Percentiles rank a stretch among this genome's conserved stretches.
Evolutionary conservation across 75 land plant species (phyloP).

Genomic region (Picea glauca): DNA sequence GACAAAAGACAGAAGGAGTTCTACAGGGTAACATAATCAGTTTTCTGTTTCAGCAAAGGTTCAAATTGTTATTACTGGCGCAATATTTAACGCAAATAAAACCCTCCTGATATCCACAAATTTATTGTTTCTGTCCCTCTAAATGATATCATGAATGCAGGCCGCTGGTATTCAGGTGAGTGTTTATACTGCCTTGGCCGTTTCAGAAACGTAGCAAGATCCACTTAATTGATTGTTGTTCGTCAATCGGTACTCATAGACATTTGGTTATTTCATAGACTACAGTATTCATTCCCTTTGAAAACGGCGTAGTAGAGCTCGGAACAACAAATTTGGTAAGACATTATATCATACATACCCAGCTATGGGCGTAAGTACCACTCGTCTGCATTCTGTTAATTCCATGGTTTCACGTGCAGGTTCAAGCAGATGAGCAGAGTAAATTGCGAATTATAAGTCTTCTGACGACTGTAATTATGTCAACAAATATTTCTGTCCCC

Average conservation of each 20-base stretch:
- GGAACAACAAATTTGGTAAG: background rate
- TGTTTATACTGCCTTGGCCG: background rate
- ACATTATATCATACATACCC: background rate
- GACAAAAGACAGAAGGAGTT: background rate
- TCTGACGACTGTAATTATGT: background rate
- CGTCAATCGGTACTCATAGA: background rate
- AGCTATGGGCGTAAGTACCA: background rate
- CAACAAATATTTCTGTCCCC: background rate
- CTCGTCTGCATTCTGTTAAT: background rate
- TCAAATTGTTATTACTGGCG: background rate
- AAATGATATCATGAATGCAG: background rate
- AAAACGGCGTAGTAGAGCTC: background rate
- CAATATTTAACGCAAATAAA: background rate
- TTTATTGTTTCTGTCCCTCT: background rate
- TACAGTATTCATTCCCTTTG: background rate
- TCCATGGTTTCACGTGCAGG: background rate
- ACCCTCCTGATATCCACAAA: background rate
- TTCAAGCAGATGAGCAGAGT: background rate
- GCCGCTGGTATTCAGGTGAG: constrained; percentile 1
- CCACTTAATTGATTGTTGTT: background rate
- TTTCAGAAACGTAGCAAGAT: background rate
- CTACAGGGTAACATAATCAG: background rate
- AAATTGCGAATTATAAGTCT: background rate
- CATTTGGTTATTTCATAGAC: background rate
- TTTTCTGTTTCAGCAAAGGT: background rate